Conservation (phyloP, 495 filamentous ascomycete species). For the Talaromyces nanjingensis region DNA sequence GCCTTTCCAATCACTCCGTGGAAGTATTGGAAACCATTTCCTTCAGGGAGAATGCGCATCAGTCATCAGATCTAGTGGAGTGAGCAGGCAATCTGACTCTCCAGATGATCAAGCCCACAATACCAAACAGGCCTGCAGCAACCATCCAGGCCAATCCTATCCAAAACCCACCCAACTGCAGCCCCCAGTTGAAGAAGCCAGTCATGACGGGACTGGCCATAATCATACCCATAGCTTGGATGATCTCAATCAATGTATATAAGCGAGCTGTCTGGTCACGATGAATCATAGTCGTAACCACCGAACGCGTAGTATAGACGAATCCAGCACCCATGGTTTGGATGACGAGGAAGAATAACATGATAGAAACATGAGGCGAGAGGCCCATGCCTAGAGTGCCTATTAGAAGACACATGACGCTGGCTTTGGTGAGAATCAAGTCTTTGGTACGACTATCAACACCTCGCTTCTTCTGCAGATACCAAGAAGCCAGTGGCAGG, state of each 20-base stretch:
- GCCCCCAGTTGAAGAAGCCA: conserved; percentile 43
- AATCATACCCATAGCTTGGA: conserved; percentile 49
- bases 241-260: conserved; percentile 49
- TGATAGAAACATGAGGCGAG: conserved; percentile 27
- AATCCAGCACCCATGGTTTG: conserved; percentile 44
- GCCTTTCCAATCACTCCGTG: too few relatives aligned
- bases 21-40: not conserved
- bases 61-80: not conserved
- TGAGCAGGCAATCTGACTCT: conserved; percentile 27
- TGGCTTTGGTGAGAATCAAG: conserved; percentile 42
- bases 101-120: conserved; percentile 33
- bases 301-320: conserved; percentile 38
- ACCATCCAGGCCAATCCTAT: conserved; percentile 49
- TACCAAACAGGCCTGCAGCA: conserved; percentile 32
- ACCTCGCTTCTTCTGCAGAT: conserved; percentile 22
- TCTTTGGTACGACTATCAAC: conserved; percentile 43
- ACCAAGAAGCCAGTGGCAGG: conserved; percentile 34
- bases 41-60: not conserved
- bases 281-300: conserved; percentile 46
- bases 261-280: conserved; percentile 48
- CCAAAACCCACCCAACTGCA: conserved; percentile 44
- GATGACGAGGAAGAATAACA: conserved; percentile 40
- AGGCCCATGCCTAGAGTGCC: conserved; percentile 42
- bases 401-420: conserved; percentile 36
- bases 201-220: conserved; percentile 48